These are phyloP conservation scores for Solanum boliviense DNA, from an alignment of 257 asterid genomes.

Conservation along the genomic window DNA sequence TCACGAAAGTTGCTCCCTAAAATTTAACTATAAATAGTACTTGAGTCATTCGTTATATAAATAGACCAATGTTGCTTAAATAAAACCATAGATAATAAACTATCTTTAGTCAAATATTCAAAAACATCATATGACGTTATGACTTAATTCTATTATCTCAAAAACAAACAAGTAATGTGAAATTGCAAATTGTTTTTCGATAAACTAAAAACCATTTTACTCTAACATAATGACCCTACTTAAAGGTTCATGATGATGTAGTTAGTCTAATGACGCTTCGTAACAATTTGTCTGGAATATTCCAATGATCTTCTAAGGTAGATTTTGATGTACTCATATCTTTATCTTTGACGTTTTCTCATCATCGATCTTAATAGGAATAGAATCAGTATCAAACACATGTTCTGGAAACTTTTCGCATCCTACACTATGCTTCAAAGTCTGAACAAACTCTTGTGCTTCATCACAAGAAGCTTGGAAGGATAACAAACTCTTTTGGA, in stretches of 20 bases:
- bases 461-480: slow-evolving; percentile 3
- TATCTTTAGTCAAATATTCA: not conserved
- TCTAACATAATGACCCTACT: not conserved
- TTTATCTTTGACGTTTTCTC: not conserved
- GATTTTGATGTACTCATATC: not conserved
- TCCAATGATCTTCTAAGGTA: not conserved
- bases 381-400: not conserved
- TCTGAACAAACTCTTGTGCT: slow-evolving; percentile 3
- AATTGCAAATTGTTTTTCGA: not conserved
- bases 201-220: not conserved
- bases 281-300: not conserved
- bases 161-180: not conserved
- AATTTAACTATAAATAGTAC: no score
- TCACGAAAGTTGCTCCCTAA: no score
- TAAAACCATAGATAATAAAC: not conserved
- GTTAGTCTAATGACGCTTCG: not conserved
- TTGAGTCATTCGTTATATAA: not conserved
- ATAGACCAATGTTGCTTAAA: not conserved
- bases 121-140: not conserved
- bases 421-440: not conserved
- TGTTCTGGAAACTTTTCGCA: not conserved
- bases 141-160: not conserved
- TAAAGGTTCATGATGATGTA: not conserved
- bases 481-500: not conserved
- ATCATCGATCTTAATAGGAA: not conserved